Percentiles rank a stretch among this genome's conserved stretches.
These are phyloP conservation scores for Fusarium albosuccineum DNA, from an alignment of 2,329 filamentous ascomycete species.

Conservation along the genomic window DNA sequence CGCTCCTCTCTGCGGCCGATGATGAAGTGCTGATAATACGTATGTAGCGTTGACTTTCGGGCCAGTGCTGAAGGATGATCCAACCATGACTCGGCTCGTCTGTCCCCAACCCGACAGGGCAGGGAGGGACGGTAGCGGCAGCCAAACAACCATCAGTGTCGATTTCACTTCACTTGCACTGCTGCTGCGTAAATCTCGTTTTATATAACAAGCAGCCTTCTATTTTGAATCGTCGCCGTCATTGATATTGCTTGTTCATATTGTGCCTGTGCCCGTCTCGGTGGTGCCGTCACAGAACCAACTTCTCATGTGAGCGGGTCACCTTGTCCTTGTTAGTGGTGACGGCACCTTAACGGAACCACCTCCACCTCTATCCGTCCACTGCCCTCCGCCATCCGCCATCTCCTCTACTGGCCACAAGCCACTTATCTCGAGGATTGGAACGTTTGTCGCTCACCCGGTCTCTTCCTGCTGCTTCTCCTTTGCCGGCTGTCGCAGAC, in stretches of 20 bases:
- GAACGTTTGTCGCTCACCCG: slow-evolving; percentile 16
- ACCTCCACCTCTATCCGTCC: slow-evolving; percentile 45
- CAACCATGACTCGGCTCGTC: slow-evolving; percentile 33
- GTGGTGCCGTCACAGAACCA: slow-evolving; percentile 12
- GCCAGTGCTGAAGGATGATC: slow-evolving; percentile 10
- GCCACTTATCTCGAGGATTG: slow-evolving; percentile 31
- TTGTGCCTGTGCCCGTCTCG: not conserved
- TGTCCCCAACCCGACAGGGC: not conserved
- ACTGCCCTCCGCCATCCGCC: slow-evolving; percentile 43
- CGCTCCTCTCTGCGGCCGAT: not conserved
- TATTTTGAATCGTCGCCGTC: not conserved
- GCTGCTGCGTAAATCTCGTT: not conserved
- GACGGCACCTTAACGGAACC: slow-evolving; percentile 43
- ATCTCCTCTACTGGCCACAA: slow-evolving; percentile 31
- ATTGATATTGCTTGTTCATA: not conserved
- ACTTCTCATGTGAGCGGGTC: slow-evolving; percentile 27
- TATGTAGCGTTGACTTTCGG: slow-evolving; percentile 15
- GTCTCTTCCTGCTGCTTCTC: slow-evolving; percentile 4
- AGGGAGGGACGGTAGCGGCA: not conserved
- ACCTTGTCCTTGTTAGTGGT: slow-evolving; percentile 33
- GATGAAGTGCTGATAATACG: slow-evolving; percentile 18
- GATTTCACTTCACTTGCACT: not conserved
- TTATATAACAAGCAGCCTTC: not conserved
- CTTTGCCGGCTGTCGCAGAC: not conserved
- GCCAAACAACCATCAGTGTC: slow-evolving; percentile 8